A percentile compares a stretch with the other conserved stretches of the same genome.
These are phyloP conservation scores for Zangia roseola DNA, from an alignment of 768 basidiomycete species.

Conservation along the genomic window DNA sequence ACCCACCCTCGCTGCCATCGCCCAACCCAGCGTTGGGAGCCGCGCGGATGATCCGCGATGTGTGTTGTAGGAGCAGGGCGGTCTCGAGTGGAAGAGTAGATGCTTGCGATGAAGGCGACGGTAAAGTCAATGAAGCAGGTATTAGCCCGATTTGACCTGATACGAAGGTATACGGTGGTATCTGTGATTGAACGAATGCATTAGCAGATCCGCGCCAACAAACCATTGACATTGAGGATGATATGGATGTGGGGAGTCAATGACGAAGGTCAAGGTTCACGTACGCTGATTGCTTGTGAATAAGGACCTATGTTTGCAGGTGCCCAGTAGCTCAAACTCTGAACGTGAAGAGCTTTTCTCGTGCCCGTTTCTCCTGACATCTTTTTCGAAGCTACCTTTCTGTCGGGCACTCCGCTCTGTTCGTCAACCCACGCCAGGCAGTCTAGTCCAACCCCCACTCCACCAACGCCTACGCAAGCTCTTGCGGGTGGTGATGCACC, in stretches of 20 bases:
- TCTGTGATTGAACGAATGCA: conserved; percentile 41
- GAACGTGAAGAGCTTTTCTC: conserved; percentile 86
- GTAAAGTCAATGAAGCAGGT: conserved; percentile 74
- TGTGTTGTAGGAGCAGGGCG: conserved; percentile 80
- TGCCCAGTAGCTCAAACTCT: conserved; percentile 97
- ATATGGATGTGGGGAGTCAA: neutral
- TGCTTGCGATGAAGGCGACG: conserved; percentile 41
- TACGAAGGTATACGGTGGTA: conserved; percentile 73
- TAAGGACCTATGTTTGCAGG: conserved; percentile 99
- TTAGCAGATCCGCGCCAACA: neutral
- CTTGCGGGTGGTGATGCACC: conserved; percentile 90
- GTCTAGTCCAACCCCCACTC: conserved; percentile 65
- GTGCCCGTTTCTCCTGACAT: conserved; percentile 29
- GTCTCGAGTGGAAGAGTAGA: conserved; percentile 54
- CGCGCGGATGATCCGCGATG: conserved; percentile 54
- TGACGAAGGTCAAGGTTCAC: conserved; percentile 22
- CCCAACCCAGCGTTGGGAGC: conserved; percentile 50
- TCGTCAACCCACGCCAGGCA: conserved; percentile 62
- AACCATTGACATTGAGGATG: neutral
- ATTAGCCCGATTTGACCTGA: conserved; percentile 95
- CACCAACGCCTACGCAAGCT: conserved; percentile 85
- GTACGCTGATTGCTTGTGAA: conserved; percentile 85
- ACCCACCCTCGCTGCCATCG: conserved; percentile 27
- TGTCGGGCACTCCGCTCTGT: conserved; percentile 3
- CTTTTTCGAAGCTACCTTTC: conserved; percentile 11